Percentiles rank a stretch among this genome's conserved stretches.
Evolutionary conservation across 75 land plant genomes (phyloP).

Genomic region (Picea sitchensis): DNA sequence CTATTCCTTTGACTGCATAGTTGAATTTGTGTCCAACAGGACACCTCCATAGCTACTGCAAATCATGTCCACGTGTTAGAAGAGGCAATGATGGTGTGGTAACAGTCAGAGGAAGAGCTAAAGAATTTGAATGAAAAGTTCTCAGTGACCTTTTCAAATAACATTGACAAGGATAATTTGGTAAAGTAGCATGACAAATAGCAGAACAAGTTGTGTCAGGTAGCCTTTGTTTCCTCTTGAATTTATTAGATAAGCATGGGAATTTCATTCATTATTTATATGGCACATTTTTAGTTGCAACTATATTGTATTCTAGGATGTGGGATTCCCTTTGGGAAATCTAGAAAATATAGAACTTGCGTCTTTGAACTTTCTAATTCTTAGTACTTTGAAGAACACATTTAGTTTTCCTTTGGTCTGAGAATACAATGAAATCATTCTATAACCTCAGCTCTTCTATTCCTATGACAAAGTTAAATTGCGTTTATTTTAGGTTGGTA

Average conservation of each 20-base stretch:
- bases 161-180: conserved; percentile 69
- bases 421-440: not conserved
- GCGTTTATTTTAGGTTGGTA: conserved; percentile 73
- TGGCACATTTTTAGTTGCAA: not conserved
- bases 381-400: not conserved
- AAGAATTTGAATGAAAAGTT: too few relatives aligned
- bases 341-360: not conserved
- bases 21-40: conserved; percentile 9
- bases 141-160: conserved; percentile 20
- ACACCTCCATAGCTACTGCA: conserved; percentile 3
- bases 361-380: not conserved
- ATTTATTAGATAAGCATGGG: not conserved
- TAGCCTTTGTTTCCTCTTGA: conserved; percentile 14
- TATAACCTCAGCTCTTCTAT: not conserved
- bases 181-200: conserved; percentile 77
- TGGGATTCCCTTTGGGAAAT: not conserved
- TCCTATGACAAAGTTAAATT: not conserved
- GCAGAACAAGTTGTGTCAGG: conserved; percentile 92
- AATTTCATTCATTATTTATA: not conserved
- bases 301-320: not conserved
- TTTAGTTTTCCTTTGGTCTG: not conserved
- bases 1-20: not conserved
- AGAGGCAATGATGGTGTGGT: too few relatives aligned
- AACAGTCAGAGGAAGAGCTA: too few relatives aligned
- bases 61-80: too few relatives aligned